Base-by-base conservation (phyloP, 352 stramenopile genomes). In the Globisporangium canariense region DNA sequence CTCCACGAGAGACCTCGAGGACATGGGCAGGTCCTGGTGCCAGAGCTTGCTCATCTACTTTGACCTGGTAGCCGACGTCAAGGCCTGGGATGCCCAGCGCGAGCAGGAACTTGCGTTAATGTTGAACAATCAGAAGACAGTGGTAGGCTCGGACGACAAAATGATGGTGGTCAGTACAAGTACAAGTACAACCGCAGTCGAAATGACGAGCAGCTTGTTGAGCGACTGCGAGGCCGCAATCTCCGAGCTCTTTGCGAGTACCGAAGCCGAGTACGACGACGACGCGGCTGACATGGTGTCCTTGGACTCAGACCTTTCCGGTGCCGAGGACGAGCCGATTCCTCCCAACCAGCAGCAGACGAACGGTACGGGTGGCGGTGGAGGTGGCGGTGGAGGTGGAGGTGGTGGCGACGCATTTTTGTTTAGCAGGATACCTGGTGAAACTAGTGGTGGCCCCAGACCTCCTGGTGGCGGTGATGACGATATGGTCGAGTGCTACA, bases 11-110 rank as follows among this genome's bases (percentile, higher is more conserved):
- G 81, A 94, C 34, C 70, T 94, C 1, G 83, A 94, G 55, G 77
- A 86, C 40, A 93, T 94, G 81, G 86, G 86, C 4, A 70, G 77
- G 18, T 59, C 61, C 3, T 94, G 83, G 83, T 94, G 86, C 43
- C 74, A 91, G 56, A 93, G 80, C 57, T 60, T 94, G 51, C 55
- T 94, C 22, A 66, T 91, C 13, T 94, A 93, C 63, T 91, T 90
- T 54, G 74, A 78, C 7, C 60, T 93, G 49, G 73, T 86, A 0
- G 45, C 43, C 1, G 64, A 89, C 49, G 75, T 91, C 13, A 80
- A 78, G 20, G 69, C 49, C 4, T 57, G 83, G 10, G 76, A 89
- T 11, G 43, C 20, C 0, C 47, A 65, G 30, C 18, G 51, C 36
- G 64, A 72, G 3, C 16, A 51, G n/a, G 45, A 62, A 40, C 52